These are phyloP conservation scores for Akanthomyces uredinophilus DNA, from an alignment of 2,329 filamentous ascomycete species.

Conservation along the genomic window DNA sequence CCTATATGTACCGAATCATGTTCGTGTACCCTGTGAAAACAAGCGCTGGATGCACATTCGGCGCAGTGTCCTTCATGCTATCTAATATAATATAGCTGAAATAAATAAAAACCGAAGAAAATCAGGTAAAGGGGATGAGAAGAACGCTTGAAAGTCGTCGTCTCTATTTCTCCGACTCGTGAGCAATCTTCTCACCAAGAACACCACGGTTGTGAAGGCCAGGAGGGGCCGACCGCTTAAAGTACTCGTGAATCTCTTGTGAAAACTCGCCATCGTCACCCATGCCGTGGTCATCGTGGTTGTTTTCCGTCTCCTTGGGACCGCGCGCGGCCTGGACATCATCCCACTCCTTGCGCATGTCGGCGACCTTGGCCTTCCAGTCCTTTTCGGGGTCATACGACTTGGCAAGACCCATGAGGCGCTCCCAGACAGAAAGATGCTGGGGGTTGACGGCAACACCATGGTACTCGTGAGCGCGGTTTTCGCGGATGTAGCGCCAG, in stretches of 20 bases:
- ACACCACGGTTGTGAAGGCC: conserved; percentile 16
- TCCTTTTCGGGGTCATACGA: conserved; percentile 78
- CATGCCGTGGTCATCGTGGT: conserved; percentile 27
- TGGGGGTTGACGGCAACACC: conserved; percentile 86
- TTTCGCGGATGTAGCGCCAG: conserved; percentile 80
- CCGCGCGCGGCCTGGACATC: conserved; percentile 41
- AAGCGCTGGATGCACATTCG: neutral
- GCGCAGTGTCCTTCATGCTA: neutral
- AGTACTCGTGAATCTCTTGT: conserved; percentile 50
- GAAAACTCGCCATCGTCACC: conserved; percentile 47
- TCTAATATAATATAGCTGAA: neutral
- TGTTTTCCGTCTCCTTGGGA: conserved; percentile 43
- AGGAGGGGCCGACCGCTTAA: conserved; percentile 38
- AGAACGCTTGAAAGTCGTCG: conserved; percentile 11
- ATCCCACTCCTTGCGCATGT: conserved; percentile 66
- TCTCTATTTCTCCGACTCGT: conserved; percentile 14
- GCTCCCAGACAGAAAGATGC: conserved; percentile 86
- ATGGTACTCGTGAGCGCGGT: conserved; percentile 78
- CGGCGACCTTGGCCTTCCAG: conserved; percentile 76
- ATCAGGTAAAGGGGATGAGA: neutral
- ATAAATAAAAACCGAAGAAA: neutral
- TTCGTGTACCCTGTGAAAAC: neutral
- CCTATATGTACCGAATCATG: neutral
- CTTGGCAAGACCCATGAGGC: conserved; percentile 71
- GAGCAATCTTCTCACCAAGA: conserved; percentile 27